phyloP scores from a whole-genome alignment of 2,329 filamentous ascomycete species.

The Raffaelea deltoideospora region DNA sequence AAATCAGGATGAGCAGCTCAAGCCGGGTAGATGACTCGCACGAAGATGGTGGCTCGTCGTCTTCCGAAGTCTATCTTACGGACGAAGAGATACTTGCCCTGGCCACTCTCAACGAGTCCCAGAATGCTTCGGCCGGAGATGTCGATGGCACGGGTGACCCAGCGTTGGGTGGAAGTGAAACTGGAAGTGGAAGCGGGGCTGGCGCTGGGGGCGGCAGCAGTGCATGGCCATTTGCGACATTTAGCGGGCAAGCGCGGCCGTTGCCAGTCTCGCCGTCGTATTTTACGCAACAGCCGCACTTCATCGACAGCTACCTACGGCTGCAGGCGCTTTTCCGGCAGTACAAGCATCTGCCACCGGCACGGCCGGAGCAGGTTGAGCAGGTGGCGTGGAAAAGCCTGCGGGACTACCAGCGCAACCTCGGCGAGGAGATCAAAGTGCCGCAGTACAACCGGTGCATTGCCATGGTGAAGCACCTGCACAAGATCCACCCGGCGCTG shows the following conservation, averaged over 20 bases:
- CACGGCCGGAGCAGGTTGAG: conserved; percentile 50
- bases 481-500: conserved; percentile 68
- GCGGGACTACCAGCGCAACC: conserved; percentile 54
- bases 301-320: conserved; percentile 69
- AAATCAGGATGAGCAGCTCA: no score
- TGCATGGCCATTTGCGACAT: no score
- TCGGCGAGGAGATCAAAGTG: conserved; percentile 58
- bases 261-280: conserved; percentile 84
- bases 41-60: background rate
- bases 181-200: no score
- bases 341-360: conserved; percentile 57
- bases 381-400: conserved; percentile 70
- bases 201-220: no score
- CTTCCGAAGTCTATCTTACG: no score
- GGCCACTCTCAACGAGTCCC: no score
- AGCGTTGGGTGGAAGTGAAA: no score
- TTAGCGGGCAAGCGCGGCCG: conserved; percentile 45
- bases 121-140: no score
- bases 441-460: conserved; percentile 69
- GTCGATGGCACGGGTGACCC: no score
- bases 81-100: no score
- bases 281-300: conserved; percentile 72
- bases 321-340: conserved; percentile 58
- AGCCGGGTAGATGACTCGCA: background rate
- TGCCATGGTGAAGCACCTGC: conserved; percentile 60